phyloP scores from a whole-genome alignment of 176 grass and related monocot genomes.

The Poa annua region DNA sequence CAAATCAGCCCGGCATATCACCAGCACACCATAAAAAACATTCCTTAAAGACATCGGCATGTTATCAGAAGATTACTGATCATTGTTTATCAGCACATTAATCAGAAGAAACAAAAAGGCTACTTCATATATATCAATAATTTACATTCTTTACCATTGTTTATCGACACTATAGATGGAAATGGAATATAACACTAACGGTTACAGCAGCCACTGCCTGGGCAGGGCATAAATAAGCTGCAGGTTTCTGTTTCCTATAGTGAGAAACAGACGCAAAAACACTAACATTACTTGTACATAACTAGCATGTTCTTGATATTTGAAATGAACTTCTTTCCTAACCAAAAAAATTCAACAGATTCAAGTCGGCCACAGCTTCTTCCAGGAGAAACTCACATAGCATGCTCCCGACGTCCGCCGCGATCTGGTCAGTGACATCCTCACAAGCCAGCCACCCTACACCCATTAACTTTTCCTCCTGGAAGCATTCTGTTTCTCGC shows the following conservation, averaged over 20 bases:
- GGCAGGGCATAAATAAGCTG: constrained; percentile 15
- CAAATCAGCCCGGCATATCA: background rate
- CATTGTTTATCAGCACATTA: background rate
- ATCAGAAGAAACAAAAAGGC: background rate
- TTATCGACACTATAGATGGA: background rate
- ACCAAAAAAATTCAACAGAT: constrained; percentile 4
- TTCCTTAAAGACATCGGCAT: background rate
- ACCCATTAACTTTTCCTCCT: constrained; percentile 58
- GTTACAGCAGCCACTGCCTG: constrained; percentile 9
- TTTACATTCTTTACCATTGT: constrained; percentile 14
- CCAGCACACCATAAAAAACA: too few relatives aligned
- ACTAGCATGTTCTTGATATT: background rate
- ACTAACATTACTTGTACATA: background rate
- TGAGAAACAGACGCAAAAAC: background rate
- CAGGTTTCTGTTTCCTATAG: background rate
- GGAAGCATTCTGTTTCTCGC: constrained; percentile 44
- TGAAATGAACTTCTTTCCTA: background rate
- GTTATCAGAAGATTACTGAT: background rate
- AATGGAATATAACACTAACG: background rate
- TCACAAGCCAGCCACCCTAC: constrained; percentile 49
- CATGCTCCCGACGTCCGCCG: constrained; percentile 44
- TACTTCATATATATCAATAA: background rate
- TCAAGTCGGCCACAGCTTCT: constrained; percentile 50
- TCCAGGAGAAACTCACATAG: constrained; percentile 57
- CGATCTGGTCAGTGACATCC: constrained; percentile 44